Evolutionary conservation across 1,284 basidiomycete genomes (phyloP), one percentile per base, ranked within the genome.

Genomic region (Leccinum huronense): DNA sequence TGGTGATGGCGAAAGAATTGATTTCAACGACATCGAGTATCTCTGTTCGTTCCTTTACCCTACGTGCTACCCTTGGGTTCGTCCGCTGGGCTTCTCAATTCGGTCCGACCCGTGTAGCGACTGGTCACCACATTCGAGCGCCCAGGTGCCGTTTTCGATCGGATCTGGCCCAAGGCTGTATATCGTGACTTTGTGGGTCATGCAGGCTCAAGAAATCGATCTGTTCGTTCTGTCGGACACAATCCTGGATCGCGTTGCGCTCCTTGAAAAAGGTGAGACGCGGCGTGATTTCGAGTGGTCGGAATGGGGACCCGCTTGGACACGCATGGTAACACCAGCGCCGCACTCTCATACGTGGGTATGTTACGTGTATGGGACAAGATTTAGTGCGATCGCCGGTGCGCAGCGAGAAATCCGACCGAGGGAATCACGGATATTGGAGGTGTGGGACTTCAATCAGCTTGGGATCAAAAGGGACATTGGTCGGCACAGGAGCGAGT

Each of bases 281-380:
- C 68, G 69, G 16, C 69, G 31, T 54, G 45, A 73, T 13, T 71
- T 85, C 58, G 62, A 68, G 55, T 89, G 86, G 86, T 68, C 76
- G 1, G 74, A 77, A 45, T 88, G 87, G 87, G 84, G 84, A 16
- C 80, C 80, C 3, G 59, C 55, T 16, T 80, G 80, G 4, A 80
- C 80, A 16, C 81, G 84, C 27, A 70, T 84, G 66, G 67, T 83
- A 36, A 72, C 74, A 9, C 69, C 68, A 34, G 69, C 70, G 11
- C 68, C 69, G 34, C 78, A 78, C 55, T 81, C 81, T 40, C 63
- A 73, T 16, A 72, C 78, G 19, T 89, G 84, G 84, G 83, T 85
- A 7, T 89, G 87, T 75, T 86, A 84, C 68, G 81, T 86, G 31
- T 81, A 80, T 69, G 86, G 86, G 14, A 80, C 79, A 54, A 79